These are phyloP conservation scores for Lagenidium giganteum DNA, from an alignment of 352 stramenopile genomes.

Conservation along the genomic window DNA sequence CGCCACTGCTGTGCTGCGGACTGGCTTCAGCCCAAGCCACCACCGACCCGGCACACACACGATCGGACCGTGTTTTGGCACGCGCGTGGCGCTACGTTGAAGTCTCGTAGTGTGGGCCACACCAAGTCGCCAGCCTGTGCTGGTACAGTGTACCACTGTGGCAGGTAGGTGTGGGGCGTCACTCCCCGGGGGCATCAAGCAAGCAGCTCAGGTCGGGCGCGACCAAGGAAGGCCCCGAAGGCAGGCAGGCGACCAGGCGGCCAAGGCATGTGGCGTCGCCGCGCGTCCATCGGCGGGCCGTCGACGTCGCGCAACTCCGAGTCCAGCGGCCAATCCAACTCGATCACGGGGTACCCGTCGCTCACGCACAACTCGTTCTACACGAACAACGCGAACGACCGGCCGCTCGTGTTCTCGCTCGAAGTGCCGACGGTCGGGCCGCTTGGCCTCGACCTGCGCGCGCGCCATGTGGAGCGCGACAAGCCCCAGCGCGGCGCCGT, in stretches of 20 bases:
- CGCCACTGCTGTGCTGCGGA: too few relatives aligned
- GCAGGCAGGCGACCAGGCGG: too few relatives aligned
- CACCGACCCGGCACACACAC: too few relatives aligned
- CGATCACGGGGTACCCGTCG: slow-evolving; percentile 27
- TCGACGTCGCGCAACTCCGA: slow-evolving; percentile 22
- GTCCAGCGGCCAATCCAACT: slow-evolving; percentile 32
- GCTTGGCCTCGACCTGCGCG: slow-evolving; percentile 66
- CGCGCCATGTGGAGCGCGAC: slow-evolving; percentile 66
- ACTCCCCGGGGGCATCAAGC: too few relatives aligned
- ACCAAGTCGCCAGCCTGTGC: too few relatives aligned
- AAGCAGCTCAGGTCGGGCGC: too few relatives aligned
- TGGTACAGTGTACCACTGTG: slow-evolving; percentile 14
- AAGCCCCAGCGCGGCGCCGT: slow-evolving; percentile 70
- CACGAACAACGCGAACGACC: slow-evolving; percentile 51
- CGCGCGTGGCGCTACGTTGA: not conserved
- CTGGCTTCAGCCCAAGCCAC: too few relatives aligned
- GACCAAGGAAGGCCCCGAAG: too few relatives aligned
- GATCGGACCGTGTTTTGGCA: not conserved
- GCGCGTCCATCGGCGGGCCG: slow-evolving; percentile 15
- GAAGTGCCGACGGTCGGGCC: slow-evolving; percentile 66
- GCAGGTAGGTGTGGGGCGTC: too few relatives aligned
- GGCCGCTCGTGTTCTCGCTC: slow-evolving; percentile 62
- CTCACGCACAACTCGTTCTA: slow-evolving; percentile 33
- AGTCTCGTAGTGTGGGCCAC: slow-evolving; percentile 11
- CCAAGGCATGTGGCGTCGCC: slow-evolving; percentile 18